Conservation (phyloP, 176 grass and related monocot species). For the Oryza meyeriana region DNA sequence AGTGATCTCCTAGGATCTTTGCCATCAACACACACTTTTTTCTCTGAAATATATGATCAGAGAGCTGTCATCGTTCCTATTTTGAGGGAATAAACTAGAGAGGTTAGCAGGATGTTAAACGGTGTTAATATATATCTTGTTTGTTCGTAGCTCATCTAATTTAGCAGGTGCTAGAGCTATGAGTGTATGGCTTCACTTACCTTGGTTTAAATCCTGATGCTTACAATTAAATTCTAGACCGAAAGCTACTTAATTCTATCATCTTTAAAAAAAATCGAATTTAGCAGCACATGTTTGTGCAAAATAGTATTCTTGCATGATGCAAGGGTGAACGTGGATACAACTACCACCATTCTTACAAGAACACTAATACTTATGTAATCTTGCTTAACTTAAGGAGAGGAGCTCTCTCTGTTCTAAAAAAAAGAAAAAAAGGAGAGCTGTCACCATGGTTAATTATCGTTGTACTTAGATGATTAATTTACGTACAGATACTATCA, state of each 20-base stretch:
- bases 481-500: constrained; percentile 18
- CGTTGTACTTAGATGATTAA: not conserved
- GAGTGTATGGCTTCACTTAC: not conserved
- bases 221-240: too few species aligned
- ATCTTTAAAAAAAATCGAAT: not conserved
- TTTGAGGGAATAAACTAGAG: not conserved
- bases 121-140: not conserved
- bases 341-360: not conserved
- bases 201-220: too few species aligned
- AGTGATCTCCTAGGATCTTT: constrained; percentile 41
- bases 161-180: not conserved
- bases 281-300: not conserved
- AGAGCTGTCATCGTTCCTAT: not conserved
- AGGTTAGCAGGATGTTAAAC: not conserved
- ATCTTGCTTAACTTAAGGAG: not conserved
- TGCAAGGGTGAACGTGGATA: not conserved
- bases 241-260: not conserved
- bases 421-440: not conserved
- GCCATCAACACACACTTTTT: constrained; percentile 17
- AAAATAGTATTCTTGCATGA: not conserved
- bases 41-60: not conserved
- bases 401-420: not conserved
- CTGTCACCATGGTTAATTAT: not conserved
- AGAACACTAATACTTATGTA: not conserved
- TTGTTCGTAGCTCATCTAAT: not conserved